Evolutionary conservation across 208 protist genomes (phyloP).

Genomic region (Trypanosoma congolense): DNA sequence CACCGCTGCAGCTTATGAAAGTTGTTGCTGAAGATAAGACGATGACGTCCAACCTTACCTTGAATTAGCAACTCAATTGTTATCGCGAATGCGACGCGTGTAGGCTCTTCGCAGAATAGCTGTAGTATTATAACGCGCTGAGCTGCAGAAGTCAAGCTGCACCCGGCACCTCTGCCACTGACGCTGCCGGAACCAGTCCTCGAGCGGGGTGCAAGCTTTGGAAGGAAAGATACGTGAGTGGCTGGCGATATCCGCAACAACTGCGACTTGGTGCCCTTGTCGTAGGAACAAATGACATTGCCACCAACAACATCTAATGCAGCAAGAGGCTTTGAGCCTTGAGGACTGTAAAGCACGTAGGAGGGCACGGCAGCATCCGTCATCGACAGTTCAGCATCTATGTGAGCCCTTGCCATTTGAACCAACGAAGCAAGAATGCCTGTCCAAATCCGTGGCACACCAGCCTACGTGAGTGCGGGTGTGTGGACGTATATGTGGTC

Average conservation of each 20-base stretch:
- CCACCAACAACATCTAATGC: conserved; percentile 33
- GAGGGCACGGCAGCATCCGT: conserved; percentile 20
- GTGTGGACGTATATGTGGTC: no score
- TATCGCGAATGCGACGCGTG: conserved; percentile 13
- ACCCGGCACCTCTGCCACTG: not conserved
- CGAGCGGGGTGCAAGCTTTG: not conserved
- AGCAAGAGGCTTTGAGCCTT: conserved; percentile 64
- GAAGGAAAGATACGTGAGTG: conserved; percentile 45
- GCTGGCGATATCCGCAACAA: conserved; percentile 55
- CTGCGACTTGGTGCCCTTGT: conserved; percentile 63
- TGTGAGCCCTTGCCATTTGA: not conserved
- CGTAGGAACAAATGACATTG: conserved; percentile 42
- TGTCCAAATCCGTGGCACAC: not conserved
- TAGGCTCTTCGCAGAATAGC: conserved; percentile 33
- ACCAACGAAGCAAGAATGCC: not conserved
- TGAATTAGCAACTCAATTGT: conserved; percentile 25
- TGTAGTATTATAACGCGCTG: conserved; percentile 53
- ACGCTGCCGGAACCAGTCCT: not conserved
- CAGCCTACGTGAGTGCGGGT: no score
- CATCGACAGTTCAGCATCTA: not conserved
- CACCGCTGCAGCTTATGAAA: conserved; percentile 28
- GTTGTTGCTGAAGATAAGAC: conserved; percentile 41
- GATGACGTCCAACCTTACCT: conserved; percentile 27
- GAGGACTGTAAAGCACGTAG: conserved; percentile 70
- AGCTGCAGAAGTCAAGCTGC: conserved; percentile 7